Evolutionary conservation across 2,329 filamentous ascomycete genomes (phyloP).

Genomic region (Penicillium nordicum): DNA sequence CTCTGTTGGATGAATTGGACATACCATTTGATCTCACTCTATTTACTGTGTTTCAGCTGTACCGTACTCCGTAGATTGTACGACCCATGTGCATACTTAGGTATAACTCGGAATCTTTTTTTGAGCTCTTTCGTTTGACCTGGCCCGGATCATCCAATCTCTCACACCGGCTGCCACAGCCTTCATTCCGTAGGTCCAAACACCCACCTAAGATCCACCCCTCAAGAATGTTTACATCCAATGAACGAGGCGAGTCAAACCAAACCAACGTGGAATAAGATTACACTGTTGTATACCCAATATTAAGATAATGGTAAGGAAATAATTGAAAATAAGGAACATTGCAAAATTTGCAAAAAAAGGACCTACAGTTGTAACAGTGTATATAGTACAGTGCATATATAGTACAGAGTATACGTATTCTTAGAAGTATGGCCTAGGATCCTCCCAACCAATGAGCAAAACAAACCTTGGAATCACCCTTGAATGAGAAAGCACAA

Average conservation of each 20-base stretch:
- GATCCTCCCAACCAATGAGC: neutral
- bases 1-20: conserved; percentile 17
- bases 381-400: no score
- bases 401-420: neutral
- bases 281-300: neutral
- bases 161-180: conserved; percentile 2
- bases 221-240: neutral
- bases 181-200: neutral
- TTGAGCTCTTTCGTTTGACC: neutral
- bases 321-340: neutral
- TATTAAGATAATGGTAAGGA: neutral
- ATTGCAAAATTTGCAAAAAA: neutral
- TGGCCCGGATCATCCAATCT: neutral
- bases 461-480: neutral
- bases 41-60: neutral
- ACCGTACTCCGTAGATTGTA: neutral
- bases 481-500: neutral
- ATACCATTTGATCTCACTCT: conserved; percentile 9
- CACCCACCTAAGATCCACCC: conserved; percentile 11
- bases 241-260: neutral
- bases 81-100: neutral
- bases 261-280: neutral
- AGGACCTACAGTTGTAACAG: neutral
- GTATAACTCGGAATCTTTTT: neutral
- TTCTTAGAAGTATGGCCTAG: neutral